Evolutionary conservation across 2,329 filamentous ascomycete species (phyloP).

Genomic region (Xylariaceae sp.): DNA sequence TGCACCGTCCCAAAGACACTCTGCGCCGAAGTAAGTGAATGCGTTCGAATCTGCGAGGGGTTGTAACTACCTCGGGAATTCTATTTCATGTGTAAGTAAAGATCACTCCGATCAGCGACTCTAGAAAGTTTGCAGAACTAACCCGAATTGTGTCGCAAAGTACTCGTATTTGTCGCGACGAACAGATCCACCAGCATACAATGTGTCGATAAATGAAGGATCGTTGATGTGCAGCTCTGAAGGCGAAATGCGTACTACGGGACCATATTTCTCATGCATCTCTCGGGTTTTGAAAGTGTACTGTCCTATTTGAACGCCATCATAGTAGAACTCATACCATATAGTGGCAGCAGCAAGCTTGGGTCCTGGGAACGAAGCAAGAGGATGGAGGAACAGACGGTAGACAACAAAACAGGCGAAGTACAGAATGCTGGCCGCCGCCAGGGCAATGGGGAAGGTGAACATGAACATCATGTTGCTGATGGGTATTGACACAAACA

Average conservation of each 20-base stretch:
- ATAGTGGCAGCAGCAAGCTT: neutral
- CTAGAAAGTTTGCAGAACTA: too few relatives aligned
- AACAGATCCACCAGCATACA: constrained; percentile 29
- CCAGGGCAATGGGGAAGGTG: too few relatives aligned
- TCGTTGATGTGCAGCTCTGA: constrained; percentile 36
- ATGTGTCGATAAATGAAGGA: constrained; percentile 32
- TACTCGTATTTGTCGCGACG: constrained; percentile 22
- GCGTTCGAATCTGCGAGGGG: too few relatives aligned
- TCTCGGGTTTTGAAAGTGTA: neutral
- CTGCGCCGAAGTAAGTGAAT: too few relatives aligned
- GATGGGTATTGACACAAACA: too few relatives aligned
- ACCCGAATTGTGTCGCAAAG: constrained; percentile 16
- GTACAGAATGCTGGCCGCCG: too few relatives aligned
- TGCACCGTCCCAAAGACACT: constrained; percentile 16
- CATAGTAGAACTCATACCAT: neutral
- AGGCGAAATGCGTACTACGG: constrained; percentile 36
- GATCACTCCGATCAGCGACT: too few relatives aligned
- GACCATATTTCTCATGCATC: constrained; percentile 8
- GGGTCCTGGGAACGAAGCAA: neutral
- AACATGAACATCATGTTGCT: too few relatives aligned
- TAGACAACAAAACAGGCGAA: too few relatives aligned
- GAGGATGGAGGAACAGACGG: constrained; percentile 1
- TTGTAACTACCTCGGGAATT: constrained; percentile 1
- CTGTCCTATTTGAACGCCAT: neutral
- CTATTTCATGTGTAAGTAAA: neutral